Conservation (phyloP, 164 flowering plant genomes). For the Euptelea pleiosperma region DNA sequence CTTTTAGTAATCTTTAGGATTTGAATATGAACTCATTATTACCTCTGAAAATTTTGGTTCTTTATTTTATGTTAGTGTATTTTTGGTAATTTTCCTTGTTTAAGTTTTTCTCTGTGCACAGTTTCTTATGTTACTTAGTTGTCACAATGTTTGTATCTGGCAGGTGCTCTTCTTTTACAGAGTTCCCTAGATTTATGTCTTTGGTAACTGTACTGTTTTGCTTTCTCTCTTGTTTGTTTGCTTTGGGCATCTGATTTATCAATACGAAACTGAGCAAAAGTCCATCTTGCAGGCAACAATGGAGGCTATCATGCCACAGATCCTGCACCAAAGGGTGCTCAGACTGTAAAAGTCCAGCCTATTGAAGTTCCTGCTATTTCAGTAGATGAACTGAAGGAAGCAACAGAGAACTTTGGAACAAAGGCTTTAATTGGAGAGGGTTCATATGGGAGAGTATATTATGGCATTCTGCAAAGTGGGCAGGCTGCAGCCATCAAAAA, state of each 20-base stretch:
- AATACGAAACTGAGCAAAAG: slow-evolving; percentile 4
- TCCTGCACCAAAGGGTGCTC: slow-evolving; percentile 53
- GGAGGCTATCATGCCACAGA: slow-evolving; percentile 58
- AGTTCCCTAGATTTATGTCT: no score
- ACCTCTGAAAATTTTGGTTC: no score
- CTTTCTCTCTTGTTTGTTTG: not conserved
- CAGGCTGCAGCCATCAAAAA: slow-evolving; percentile 77
- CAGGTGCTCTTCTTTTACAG: not conserved
- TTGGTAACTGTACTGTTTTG: no score
- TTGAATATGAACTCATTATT: no score
- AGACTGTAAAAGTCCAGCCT: slow-evolving; percentile 58
- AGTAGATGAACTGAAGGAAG: slow-evolving; percentile 70
- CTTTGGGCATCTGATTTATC: not conserved
- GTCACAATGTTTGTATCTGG: not conserved
- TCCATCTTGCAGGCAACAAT: slow-evolving; percentile 43
- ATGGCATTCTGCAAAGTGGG: slow-evolving; percentile 67
- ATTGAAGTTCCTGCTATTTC: slow-evolving; percentile 67
- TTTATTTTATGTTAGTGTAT: no score
- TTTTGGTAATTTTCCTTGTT: no score
- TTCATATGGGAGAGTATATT: slow-evolving; percentile 88
- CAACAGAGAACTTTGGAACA: slow-evolving; percentile 72
- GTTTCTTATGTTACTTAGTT: no score
- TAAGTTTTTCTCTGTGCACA: no score
- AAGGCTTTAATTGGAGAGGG: slow-evolving; percentile 85
- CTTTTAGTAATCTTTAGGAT: no score